Conservation (phyloP, 2,329 filamentous ascomycete genomes). For the Verticillium isaacii region DNA sequence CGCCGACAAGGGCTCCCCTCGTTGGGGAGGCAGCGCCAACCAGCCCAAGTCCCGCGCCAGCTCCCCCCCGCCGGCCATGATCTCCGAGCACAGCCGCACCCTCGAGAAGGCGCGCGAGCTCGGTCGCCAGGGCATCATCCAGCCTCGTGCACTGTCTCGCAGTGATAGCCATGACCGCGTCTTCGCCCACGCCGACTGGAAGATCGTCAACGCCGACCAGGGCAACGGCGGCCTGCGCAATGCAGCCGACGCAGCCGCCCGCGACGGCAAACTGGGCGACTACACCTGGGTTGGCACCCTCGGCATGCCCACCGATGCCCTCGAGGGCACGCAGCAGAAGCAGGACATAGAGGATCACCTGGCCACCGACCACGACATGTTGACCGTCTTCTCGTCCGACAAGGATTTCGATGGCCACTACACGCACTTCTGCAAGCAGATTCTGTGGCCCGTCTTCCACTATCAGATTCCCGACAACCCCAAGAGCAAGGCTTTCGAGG, state of each 20-base stretch:
- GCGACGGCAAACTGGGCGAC: conserved; percentile 65
- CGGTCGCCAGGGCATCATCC: conserved; percentile 51
- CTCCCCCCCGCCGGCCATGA: conserved; percentile 68
- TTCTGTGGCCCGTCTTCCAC: conserved; percentile 96
- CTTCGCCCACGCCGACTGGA: conserved; percentile 78
- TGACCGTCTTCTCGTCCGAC: conserved; percentile 82
- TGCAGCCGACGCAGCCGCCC: conserved; percentile 72
- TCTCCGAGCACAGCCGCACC: conserved; percentile 62
- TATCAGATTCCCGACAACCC: conserved; percentile 98
- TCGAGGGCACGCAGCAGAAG: conserved; percentile 69
- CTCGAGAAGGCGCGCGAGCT: conserved; percentile 54
- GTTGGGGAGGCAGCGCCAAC: conserved; percentile 71
- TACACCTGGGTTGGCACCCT: conserved; percentile 89
- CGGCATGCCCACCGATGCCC: conserved; percentile 87
- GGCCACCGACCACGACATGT: conserved; percentile 74
- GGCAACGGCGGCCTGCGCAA: conserved; percentile 91
- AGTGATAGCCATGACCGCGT: conserved; percentile 64
- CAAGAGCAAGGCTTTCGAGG: conserved; percentile 96
- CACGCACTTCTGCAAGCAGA: conserved; percentile 94
- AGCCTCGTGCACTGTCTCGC: conserved; percentile 45
- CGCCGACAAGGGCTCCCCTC: conserved; percentile 68
- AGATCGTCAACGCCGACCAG: conserved; percentile 77
- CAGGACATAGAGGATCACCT: conserved; percentile 79
- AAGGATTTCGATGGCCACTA: conserved; percentile 95
- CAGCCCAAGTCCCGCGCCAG: conserved; percentile 75